phyloP scores from a whole-genome alignment of 306 rosid genomes.

The Myrica gale region DNA sequence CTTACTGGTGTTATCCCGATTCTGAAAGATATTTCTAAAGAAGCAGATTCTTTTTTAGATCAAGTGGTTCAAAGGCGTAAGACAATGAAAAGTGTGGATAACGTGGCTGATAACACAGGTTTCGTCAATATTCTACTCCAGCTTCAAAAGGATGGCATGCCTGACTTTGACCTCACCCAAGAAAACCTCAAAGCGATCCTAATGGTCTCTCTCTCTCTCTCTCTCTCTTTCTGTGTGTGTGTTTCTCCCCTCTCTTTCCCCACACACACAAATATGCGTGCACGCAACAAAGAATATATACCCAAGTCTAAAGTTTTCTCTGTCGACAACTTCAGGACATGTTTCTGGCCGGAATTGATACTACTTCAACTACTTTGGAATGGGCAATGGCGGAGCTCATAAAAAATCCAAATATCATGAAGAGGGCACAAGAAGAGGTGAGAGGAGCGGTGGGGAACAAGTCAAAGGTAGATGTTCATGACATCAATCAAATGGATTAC shows the following conservation, averaged over 20 bases:
- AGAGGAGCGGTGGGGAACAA: constrained; percentile 32
- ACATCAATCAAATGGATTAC: constrained; percentile 27
- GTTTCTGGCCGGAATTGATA: constrained; percentile 31
- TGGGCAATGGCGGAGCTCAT: constrained; percentile 41
- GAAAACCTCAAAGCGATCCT: constrained; percentile 28
- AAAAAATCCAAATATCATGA: constrained; percentile 26
- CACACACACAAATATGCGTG: neutral
- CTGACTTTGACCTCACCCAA: constrained; percentile 21
- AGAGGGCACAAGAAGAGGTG: constrained; percentile 38
- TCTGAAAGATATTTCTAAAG: neutral
- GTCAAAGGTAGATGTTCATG: constrained; percentile 10
- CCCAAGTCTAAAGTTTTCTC: too few species aligned
- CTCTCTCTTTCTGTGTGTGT: too few species aligned
- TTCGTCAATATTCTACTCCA: constrained; percentile 37
- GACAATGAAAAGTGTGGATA: neutral
- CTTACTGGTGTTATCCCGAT: neutral
- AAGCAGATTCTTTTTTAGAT: neutral
- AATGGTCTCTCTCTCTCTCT: constrained; percentile 11
- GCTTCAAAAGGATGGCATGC: constrained; percentile 23
- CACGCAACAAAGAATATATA: too few species aligned
- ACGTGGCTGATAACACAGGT: constrained; percentile 10
- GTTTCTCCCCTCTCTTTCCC: neutral
- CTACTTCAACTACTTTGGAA: constrained; percentile 19
- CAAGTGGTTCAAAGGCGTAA: neutral
- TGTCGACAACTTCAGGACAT: constrained; percentile 26